phyloP scores from a whole-genome alignment of 176 grass and related monocot genomes.

The Aegilops longissima region DNA sequence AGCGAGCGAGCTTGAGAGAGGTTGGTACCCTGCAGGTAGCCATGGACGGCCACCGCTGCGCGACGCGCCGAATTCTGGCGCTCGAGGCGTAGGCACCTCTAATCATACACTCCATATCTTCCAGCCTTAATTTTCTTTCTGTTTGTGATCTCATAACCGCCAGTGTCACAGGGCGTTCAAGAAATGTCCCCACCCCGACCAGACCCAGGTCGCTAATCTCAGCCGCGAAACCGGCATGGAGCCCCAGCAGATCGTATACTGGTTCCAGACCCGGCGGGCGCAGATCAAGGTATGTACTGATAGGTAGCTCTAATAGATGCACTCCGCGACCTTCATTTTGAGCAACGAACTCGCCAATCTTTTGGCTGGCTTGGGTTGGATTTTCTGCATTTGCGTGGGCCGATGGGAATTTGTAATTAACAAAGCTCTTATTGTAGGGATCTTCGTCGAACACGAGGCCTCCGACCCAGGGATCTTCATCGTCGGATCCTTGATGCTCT shows the following conservation, averaged over 20 bases:
- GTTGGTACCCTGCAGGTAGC: background rate
- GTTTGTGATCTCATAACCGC: too few relatives aligned
- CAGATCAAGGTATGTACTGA: slow-evolving; percentile 72
- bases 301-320: too few relatives aligned
- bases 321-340: too few relatives aligned
- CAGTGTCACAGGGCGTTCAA: slow-evolving; percentile 75
- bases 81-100: slow-evolving; percentile 61
- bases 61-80: slow-evolving; percentile 79
- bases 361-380: too few relatives aligned
- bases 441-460: too few relatives aligned
- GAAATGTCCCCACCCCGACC: slow-evolving; percentile 86
- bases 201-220: slow-evolving; percentile 85
- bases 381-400: too few relatives aligned
- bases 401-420: too few relatives aligned
- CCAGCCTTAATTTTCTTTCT: background rate
- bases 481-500: too few relatives aligned
- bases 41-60: slow-evolving; percentile 96
- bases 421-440: too few relatives aligned
- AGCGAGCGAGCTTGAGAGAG: background rate
- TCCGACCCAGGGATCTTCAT: too few relatives aligned
- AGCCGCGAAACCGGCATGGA: slow-evolving; percentile 77
- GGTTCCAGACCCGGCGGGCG: slow-evolving; percentile 98
- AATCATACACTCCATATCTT: background rate
- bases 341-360: too few relatives aligned
- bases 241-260: slow-evolving; percentile 94